A percentile compares a stretch with the other conserved stretches of the same genome.
Conservation (phyloP, 257 asterid species). For the Jaltomata sinuosa region DNA sequence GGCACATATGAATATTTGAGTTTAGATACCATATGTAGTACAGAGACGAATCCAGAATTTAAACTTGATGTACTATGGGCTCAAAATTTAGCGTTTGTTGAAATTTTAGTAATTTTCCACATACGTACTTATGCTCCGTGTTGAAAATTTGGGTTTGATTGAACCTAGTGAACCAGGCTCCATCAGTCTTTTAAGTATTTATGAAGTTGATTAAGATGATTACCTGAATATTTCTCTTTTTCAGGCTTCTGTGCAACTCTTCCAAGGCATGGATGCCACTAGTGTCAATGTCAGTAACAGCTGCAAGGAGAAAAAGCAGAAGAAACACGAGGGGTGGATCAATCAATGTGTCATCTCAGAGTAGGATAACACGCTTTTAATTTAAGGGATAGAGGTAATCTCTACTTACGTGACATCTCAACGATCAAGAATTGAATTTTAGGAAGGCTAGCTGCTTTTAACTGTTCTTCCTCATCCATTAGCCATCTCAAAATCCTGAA, state of each 20-base stretch:
- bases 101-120: too few relatives aligned
- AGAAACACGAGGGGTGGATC: neutral
- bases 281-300: too few relatives aligned
- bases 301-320: too few relatives aligned
- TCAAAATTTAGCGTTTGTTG: neutral
- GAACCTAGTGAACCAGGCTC: too few relatives aligned
- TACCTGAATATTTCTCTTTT: too few relatives aligned
- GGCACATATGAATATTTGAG: neutral
- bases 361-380: neutral
- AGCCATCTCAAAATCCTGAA: constrained; percentile 68
- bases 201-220: too few relatives aligned
- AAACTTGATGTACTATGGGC: neutral
- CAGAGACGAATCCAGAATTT: neutral
- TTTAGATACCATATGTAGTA: too few relatives aligned
- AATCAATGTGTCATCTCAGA: neutral
- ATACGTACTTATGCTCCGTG: too few relatives aligned
- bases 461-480: constrained; percentile 48
- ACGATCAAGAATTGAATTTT: constrained; percentile 34
- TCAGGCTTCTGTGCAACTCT: too few relatives aligned
- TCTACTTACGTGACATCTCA: constrained; percentile 45
- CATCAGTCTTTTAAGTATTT: too few relatives aligned
- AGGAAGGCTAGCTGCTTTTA: constrained; percentile 29
- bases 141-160: too few relatives aligned
- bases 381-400: neutral
- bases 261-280: too few relatives aligned